phyloP scores from a whole-genome alignment of 768 basidiomycete species.

The Suillus fuscotomentosus region DNA sequence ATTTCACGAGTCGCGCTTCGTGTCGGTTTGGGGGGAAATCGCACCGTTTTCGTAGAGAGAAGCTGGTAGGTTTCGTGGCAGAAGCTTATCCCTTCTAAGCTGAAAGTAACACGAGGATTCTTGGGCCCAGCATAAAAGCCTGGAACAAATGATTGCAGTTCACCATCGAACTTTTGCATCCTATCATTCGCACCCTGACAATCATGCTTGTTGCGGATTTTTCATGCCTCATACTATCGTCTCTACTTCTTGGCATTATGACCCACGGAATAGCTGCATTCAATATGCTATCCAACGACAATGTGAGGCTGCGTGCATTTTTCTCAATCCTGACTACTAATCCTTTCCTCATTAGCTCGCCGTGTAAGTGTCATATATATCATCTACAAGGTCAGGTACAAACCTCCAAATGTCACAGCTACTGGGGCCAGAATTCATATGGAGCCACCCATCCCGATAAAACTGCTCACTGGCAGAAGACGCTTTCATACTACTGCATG shows the following conservation, averaged over 20 bases:
- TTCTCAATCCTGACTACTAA: not conserved
- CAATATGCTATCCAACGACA: conserved; percentile 22
- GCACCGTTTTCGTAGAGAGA: not conserved
- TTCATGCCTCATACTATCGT: not conserved
- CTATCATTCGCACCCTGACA: not conserved
- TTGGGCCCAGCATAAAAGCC: not conserved
- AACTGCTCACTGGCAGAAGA: conserved; percentile 31
- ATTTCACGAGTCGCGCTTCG: not conserved
- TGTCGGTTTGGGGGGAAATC: not conserved
- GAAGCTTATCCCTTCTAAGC: not conserved
- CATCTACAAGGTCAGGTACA: not conserved
- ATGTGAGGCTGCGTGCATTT: conserved; percentile 14
- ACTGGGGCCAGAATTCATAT: conserved; percentile 63
- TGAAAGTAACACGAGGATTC: not conserved
- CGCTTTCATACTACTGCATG: conserved; percentile 32
- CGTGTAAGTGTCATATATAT: conserved; percentile 16
- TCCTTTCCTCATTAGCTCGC: conserved; percentile 15
- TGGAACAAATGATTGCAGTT: not conserved
- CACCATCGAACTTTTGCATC: not conserved
- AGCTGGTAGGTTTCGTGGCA: not conserved
- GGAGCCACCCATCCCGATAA: conserved; percentile 45
- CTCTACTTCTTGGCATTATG: not conserved
- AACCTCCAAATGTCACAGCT: conserved; percentile 14
- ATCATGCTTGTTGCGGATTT: not conserved
- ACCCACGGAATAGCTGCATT: conserved; percentile 13